Evolutionary conservation across 352 stramenopile species (phyloP), one percentile per base, ranked within the genome.

Genomic region (Globisporangium alternatum): DNA sequence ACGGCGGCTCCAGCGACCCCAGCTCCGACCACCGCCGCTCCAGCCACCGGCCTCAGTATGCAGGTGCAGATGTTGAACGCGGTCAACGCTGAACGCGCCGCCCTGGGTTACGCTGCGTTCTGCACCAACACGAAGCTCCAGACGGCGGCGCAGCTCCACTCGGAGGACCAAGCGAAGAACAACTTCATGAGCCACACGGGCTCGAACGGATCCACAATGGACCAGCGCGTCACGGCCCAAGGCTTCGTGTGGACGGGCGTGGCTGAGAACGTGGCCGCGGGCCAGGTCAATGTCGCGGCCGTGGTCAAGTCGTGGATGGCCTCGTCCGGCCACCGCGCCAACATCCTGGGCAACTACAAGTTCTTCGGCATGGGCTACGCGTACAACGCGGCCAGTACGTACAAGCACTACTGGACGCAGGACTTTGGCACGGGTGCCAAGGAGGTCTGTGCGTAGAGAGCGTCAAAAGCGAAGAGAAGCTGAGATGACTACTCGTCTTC

Each of bases 321-420:
- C 48, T 72, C 66, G 49, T 5, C 33, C 0, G 62, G 66, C 12
- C 67, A 74, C 43, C 33, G 44, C 7, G 37, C 37, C 9, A 74
- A 74, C 59, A 70, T 74, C 64, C 21, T 70, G 19, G 57, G 64
- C 39, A 43, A 68, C 58, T 72, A 69, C 67, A 78, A 65, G 57
- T 67, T 71, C 53, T 76, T 73, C 64, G 57, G 60, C 44, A 80
- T 73, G 66, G 75, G 77, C 39, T 78, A 89, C 53, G 75, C 75
- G 8, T 82, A 82, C 55, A 86, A 76, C 59, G 60, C 59, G 68
- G 62, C 6, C 31, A 35, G 31, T 6, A 49, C 41, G 39, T 81
- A 81, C 65, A 45, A 66, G 5, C 67, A 79, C 62, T 90, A 77
- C 65, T 89, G 81, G 77, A 88, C 76, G 31, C 79, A 90, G 59